These are phyloP conservation scores for Dentipellis sp. DNA, from an alignment of 768 basidiomycete genomes.

Conservation along the genomic window DNA sequence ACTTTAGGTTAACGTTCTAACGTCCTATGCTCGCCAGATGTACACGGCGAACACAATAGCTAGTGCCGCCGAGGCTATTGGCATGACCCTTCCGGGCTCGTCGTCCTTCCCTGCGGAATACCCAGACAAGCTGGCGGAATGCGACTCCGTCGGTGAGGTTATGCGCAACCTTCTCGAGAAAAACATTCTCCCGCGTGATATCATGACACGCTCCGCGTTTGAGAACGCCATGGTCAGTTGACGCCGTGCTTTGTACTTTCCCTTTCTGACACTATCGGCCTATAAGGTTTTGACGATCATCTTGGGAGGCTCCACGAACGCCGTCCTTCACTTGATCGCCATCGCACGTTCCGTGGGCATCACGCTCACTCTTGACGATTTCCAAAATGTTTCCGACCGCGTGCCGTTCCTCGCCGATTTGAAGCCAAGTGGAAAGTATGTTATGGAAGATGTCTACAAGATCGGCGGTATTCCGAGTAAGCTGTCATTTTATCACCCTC, in stretches of 20 bases:
- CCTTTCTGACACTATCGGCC: neutral
- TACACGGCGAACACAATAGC: conserved; percentile 99
- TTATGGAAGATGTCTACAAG: conserved; percentile 96
- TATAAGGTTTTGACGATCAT: conserved; percentile 88
- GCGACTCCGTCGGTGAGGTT: conserved; percentile 65
- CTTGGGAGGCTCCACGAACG: conserved; percentile 96
- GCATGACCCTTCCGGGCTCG: conserved; percentile 96
- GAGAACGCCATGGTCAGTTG: conserved; percentile 89
- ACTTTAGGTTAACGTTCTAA: neutral
- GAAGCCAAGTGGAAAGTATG: conserved; percentile 96
- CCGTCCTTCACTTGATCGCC: conserved; percentile 93
- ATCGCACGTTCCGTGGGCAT: conserved; percentile 95
- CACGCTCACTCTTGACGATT: conserved; percentile 81
- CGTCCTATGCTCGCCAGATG: conserved; percentile 49
- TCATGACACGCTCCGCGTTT: conserved; percentile 95
- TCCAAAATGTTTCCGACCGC: conserved; percentile 88
- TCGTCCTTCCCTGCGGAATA: conserved; percentile 95
- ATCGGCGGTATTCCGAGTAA: conserved; percentile 94
- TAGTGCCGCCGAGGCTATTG: conserved; percentile 87
- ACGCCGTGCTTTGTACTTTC: neutral
- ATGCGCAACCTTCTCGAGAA: conserved; percentile 85
- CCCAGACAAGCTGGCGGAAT: conserved; percentile 80
- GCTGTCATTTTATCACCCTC: conserved; percentile 19
- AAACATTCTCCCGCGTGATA: conserved; percentile 88
- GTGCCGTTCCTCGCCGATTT: conserved; percentile 93